Percentiles rank a stretch among this genome's conserved stretches.
phyloP scores from a whole-genome alignment of 2,329 filamentous ascomycete species.

The Leptographium wingfieldii region DNA sequence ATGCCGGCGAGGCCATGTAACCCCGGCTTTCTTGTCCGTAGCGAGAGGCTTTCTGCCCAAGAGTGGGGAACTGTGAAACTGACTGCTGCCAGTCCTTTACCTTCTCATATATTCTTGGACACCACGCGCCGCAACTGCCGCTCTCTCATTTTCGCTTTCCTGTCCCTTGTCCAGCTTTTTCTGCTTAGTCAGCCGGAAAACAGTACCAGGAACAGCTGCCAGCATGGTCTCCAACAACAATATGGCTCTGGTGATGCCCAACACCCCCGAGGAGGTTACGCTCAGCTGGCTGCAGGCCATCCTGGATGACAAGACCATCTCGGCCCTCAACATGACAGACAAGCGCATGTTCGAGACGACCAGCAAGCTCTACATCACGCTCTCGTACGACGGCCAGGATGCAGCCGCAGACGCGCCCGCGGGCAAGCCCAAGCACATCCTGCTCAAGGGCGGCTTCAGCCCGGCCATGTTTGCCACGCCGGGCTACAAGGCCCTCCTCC shows the following conservation, averaged over 20 bases:
- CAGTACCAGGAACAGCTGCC: neutral
- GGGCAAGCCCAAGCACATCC: conserved; percentile 8
- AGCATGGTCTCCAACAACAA: neutral
- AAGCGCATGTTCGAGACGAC: conserved; percentile 5
- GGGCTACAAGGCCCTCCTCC: conserved; percentile 9
- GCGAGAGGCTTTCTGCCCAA: too few relatives aligned
- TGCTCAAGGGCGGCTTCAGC: conserved; percentile 47
- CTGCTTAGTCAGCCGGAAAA: too few relatives aligned
- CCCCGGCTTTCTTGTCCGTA: too few relatives aligned
- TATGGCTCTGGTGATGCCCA: neutral
- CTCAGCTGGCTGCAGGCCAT: conserved; percentile 4
- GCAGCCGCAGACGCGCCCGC: conserved; percentile 12
- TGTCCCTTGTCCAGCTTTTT: too few relatives aligned
- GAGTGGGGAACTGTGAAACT: too few relatives aligned
- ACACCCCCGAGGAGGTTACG: conserved; percentile 1
- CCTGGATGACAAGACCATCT: neutral
- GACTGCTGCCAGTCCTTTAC: too few relatives aligned
- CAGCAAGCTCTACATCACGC: conserved; percentile 5
- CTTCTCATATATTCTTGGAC: too few relatives aligned
- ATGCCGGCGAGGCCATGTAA: too few relatives aligned
- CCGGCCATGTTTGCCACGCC: conserved; percentile 26
- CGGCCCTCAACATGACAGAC: neutral
- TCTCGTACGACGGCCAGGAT: conserved; percentile 10
- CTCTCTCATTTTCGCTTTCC: too few relatives aligned
- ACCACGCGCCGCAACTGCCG: too few relatives aligned